phyloP scores from a whole-genome alignment of 2,329 filamentous ascomycete species.

The Sporothrix variecibatus region DNA sequence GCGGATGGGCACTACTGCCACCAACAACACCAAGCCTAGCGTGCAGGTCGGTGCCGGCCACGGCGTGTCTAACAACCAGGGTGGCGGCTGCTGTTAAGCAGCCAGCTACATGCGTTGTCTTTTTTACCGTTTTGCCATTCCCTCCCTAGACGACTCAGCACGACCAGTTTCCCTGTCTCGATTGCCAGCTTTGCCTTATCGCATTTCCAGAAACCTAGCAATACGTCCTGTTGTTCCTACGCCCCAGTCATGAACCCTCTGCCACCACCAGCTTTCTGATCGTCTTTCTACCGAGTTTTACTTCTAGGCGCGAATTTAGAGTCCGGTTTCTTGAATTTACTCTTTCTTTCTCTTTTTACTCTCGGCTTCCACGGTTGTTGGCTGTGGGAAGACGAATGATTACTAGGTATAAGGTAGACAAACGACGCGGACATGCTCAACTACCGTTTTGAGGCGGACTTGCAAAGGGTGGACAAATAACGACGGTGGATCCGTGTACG shows the following conservation, averaged over 20 bases:
- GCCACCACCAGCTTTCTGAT: not conserved
- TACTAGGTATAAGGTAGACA: not conserved
- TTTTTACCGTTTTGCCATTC: not conserved
- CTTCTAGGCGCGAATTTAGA: slow-evolving; percentile 11
- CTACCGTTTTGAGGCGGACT: not conserved
- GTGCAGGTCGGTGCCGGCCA: slow-evolving; percentile 95
- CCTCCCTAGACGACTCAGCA: not conserved
- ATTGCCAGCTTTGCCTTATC: not conserved
- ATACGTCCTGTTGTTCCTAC: not conserved
- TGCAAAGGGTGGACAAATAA: not conserved
- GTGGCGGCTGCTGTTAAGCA: slow-evolving; percentile 41
- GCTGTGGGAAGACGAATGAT: not conserved
- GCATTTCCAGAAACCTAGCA: no score
- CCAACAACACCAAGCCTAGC: slow-evolving; percentile 97
- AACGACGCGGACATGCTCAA: not conserved
- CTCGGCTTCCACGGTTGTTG: not conserved
- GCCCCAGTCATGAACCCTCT: not conserved
- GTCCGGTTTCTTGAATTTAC: not conserved
- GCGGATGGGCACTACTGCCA: slow-evolving; percentile 94
- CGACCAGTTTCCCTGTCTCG: not conserved
- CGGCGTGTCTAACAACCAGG: slow-evolving; percentile 67
- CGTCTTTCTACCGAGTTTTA: not conserved
- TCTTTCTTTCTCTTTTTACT: not conserved
- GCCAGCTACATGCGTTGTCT: not conserved
- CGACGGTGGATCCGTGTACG: no score